These are phyloP conservation scores for Spathaspora arborariae DNA, from an alignment of 805 yeast genomes.

Conservation along the genomic window DNA sequence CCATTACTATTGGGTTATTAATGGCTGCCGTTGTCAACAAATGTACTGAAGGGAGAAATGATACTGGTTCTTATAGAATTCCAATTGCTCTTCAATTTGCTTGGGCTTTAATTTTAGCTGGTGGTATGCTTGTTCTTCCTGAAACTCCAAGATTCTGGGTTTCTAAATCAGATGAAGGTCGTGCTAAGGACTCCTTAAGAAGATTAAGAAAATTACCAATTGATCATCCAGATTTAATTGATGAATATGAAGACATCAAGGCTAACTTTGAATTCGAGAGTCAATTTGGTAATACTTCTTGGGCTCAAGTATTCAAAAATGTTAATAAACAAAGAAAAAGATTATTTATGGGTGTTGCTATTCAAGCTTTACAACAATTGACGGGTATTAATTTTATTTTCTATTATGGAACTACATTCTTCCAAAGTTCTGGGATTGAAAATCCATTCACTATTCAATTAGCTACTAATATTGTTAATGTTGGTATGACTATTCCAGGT, in stretches of 20 bases:
- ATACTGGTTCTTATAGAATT: constrained; percentile 38
- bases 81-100: constrained; percentile 38
- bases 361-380: constrained; percentile 84
- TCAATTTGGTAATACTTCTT: constrained; percentile 48
- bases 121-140: constrained; percentile 31
- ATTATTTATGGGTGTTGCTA: constrained; percentile 53
- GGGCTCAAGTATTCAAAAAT: constrained; percentile 57
- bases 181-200: constrained; percentile 28
- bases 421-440: constrained; percentile 58
- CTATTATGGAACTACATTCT: constrained; percentile 83
- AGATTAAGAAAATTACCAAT: constrained; percentile 47
- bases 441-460: constrained; percentile 43
- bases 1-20: constrained; percentile 36
- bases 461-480: constrained; percentile 38
- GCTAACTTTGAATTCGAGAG: constrained; percentile 71
- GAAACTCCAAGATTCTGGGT: constrained; percentile 40
- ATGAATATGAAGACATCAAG: constrained; percentile 70
- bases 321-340: constrained; percentile 50
- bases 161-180: constrained; percentile 19
- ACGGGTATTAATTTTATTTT: constrained; percentile 88
- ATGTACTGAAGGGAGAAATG: constrained; percentile 29
- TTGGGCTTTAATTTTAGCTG: constrained; percentile 31
- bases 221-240: constrained; percentile 60
- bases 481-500: constrained; percentile 37
- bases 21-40: constrained; percentile 37